Percentiles rank a stretch among this genome's conserved stretches.
Conservation (phyloP, 176 grass and related monocot genomes). For the Lolium perenne region DNA sequence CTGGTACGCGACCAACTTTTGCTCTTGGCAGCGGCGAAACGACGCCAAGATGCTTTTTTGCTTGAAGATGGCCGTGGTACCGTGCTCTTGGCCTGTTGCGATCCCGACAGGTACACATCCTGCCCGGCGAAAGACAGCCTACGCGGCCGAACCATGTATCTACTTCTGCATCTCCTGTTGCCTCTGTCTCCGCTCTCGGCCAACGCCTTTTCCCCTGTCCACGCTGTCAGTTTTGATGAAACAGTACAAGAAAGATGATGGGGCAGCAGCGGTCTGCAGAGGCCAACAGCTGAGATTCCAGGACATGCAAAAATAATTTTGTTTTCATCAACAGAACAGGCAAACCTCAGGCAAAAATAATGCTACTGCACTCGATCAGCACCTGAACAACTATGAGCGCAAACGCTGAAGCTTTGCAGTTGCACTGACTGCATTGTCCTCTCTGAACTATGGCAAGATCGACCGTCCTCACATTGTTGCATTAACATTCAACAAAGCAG, state of each 20-base stretch:
- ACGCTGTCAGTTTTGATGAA: slow-evolving; percentile 35
- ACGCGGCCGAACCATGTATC: not conserved
- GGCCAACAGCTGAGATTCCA: not conserved
- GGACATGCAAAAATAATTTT: not conserved
- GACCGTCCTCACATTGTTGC: too few species aligned
- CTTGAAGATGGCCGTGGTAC: not conserved
- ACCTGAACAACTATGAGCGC: too few species aligned
- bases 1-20: not conserved
- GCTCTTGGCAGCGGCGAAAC: slow-evolving; percentile 24
- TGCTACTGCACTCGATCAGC: too few species aligned
- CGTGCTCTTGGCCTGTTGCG: slow-evolving; percentile 2
- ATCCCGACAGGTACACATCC: slow-evolving; percentile 44
- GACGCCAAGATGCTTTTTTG: slow-evolving; percentile 8
- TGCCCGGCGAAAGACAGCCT: slow-evolving; percentile 15
- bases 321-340: not conserved
- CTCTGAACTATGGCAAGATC: too few species aligned
- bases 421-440: too few species aligned
- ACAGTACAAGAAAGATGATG: slow-evolving; percentile 34
- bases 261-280: not conserved
- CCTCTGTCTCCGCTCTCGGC: slow-evolving; percentile 9
- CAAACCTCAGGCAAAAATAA: not conserved
- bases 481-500: too few species aligned
- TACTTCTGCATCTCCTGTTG: slow-evolving; percentile 28
- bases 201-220: slow-evolving; percentile 9
- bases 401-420: too few species aligned